Conservation (phyloP, 108 stramenopile genomes). For the Nitzschia sp. region DNA sequence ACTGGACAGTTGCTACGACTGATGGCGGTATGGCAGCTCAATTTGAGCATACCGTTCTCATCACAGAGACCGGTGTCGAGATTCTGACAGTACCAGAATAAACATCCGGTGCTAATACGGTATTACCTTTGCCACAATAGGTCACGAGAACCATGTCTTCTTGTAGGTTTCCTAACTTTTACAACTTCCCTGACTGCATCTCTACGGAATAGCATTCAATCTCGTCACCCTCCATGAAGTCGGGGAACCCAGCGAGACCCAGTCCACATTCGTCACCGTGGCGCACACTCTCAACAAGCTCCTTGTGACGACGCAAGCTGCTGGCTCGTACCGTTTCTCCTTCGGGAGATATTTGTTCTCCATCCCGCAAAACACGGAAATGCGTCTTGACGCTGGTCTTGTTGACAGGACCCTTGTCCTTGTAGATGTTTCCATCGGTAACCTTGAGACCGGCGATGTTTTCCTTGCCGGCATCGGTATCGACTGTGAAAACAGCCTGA, state of each 20-base stretch:
- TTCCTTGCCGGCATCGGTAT: slow-evolving; percentile 49
- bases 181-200: slow-evolving; percentile 42
- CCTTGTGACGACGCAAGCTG: slow-evolving; percentile 72
- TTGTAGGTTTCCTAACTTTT: not conserved
- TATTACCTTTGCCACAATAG: no score
- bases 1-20: slow-evolving; percentile 92
- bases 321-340: slow-evolving; percentile 48
- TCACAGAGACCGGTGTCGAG: slow-evolving; percentile 91
- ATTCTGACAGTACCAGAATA: slow-evolving; percentile 78
- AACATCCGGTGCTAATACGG: not conserved
- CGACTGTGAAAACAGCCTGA: slow-evolving; percentile 74
- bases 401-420: slow-evolving; percentile 32
- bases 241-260: slow-evolving; percentile 56
- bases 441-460: slow-evolving; percentile 74
- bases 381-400: slow-evolving; percentile 30
- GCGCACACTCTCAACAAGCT: slow-evolving; percentile 65
- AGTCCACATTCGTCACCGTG: slow-evolving; percentile 82
- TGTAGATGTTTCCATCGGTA: slow-evolving; percentile 61
- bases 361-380: slow-evolving; percentile 67
- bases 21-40: slow-evolving; percentile 94
- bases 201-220: slow-evolving; percentile 79
- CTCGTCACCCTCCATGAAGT: slow-evolving; percentile 72
- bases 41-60: slow-evolving; percentile 97
- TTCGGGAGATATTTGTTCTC: slow-evolving; percentile 53
- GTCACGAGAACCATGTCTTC: no score